phyloP scores from a whole-genome alignment of 441 rosid genomes.

The Adansonia gregorii region DNA sequence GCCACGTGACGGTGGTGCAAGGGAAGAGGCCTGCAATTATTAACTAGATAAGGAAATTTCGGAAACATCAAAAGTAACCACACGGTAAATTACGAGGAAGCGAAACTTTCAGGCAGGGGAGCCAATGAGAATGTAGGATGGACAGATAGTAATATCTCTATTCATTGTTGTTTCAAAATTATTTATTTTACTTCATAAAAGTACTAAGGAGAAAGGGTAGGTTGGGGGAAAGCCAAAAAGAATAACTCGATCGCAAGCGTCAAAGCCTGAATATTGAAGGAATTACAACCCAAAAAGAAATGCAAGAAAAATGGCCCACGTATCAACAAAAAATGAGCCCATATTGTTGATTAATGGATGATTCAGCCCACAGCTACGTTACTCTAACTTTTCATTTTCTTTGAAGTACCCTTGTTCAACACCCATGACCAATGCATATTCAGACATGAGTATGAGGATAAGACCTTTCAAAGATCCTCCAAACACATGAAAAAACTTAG shows the following conservation, averaged over 20 bases:
- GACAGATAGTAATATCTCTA: background rate
- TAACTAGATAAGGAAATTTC: constrained; percentile 24
- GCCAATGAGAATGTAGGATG: constrained; percentile 7
- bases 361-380: background rate
- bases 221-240: background rate
- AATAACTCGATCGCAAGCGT: background rate
- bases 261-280: background rate
- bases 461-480: too few species aligned
- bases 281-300: constrained; percentile 10
- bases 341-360: background rate
- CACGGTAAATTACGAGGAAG: background rate
- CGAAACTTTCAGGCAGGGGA: background rate
- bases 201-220: background rate
- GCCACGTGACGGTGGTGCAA: constrained; percentile 90
- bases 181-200: background rate
- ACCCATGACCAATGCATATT: too few species aligned
- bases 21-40: constrained; percentile 87
- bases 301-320: background rate
- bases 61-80: background rate
- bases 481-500: too few species aligned
- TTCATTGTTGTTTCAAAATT: background rate
- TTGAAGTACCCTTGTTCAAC: background rate
- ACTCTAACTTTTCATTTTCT: background rate
- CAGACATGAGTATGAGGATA: too few species aligned
- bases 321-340: background rate